These are phyloP conservation scores for Monilinia vaccinii-corymbosi DNA, from an alignment of 2,329 filamentous ascomycete species.

Conservation along the genomic window DNA sequence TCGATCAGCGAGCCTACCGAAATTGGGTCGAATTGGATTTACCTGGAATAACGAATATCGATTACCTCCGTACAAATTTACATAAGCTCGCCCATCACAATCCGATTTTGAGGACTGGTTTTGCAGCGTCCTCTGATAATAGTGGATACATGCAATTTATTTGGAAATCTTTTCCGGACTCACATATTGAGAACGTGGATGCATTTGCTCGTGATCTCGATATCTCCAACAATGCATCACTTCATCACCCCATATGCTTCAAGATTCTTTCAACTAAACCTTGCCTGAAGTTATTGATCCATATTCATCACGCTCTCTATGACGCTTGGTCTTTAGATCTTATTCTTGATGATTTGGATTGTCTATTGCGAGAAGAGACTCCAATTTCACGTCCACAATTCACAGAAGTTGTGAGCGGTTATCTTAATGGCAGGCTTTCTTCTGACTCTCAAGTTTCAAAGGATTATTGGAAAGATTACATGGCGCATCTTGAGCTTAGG, in stretches of 20 bases:
- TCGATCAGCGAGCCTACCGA: slow-evolving; percentile 55
- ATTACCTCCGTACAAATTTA: slow-evolving; percentile 42
- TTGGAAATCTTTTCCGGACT: slow-evolving; percentile 42
- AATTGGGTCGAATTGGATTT: slow-evolving; percentile 63
- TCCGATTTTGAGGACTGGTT: slow-evolving; percentile 65
- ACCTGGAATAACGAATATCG: slow-evolving; percentile 24
- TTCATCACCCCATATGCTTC: slow-evolving; percentile 48
- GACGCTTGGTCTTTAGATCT: slow-evolving; percentile 91
- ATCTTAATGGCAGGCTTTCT: slow-evolving; percentile 27
- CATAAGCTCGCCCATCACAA: slow-evolving; percentile 43
- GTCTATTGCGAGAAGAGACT: slow-evolving; percentile 28
- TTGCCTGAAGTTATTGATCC: slow-evolving; percentile 28
- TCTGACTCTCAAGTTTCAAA: slow-evolving; percentile 35
- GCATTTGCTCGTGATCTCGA: slow-evolving; percentile 33
- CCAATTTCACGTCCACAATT: slow-evolving; percentile 46
- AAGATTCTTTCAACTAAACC: slow-evolving; percentile 37
- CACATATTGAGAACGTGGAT: slow-evolving; percentile 32
- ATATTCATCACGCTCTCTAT: slow-evolving; percentile 76
- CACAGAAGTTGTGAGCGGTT: slow-evolving; percentile 44
- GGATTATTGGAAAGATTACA: slow-evolving; percentile 61
- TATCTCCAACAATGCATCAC: slow-evolving; percentile 31
- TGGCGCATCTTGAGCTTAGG: slow-evolving; percentile 47
- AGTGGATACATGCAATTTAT: slow-evolving; percentile 52
- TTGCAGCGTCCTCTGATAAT: slow-evolving; percentile 41
- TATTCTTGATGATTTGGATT: slow-evolving; percentile 56